These are phyloP conservation scores for Bruguiera gymnorhiza DNA, from an alignment of 345 rosid genomes.

Conservation along the genomic window DNA sequence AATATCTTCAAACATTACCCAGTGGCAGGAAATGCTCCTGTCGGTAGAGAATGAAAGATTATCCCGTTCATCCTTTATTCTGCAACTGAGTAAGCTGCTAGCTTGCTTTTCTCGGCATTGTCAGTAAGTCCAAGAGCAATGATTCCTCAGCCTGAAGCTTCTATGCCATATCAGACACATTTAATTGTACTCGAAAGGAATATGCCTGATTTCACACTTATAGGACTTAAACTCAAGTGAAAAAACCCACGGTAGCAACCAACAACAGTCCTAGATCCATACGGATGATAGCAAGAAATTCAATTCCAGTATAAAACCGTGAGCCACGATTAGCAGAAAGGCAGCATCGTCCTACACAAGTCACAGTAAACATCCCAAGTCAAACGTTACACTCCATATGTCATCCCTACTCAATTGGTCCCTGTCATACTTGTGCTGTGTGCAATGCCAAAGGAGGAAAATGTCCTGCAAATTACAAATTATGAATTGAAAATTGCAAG, in stretches of 20 bases:
- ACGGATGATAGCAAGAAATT: too few relatives aligned
- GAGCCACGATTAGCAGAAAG: slow-evolving; percentile 13
- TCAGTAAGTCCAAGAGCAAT: neutral
- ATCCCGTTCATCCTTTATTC: slow-evolving; percentile 3
- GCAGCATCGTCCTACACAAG: slow-evolving; percentile 11
- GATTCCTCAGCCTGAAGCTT: neutral
- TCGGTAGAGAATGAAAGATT: neutral
- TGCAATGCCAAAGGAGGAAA: slow-evolving; percentile 14
- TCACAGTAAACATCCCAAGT: slow-evolving; percentile 5
- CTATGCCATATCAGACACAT: neutral
- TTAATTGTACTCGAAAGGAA: neutral
- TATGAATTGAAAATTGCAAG: slow-evolving; percentile 23
- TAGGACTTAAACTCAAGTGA: too few relatives aligned
- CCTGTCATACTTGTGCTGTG: slow-evolving; percentile 12
- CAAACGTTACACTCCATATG: slow-evolving; percentile 14
- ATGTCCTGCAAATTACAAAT: slow-evolving; percentile 36
- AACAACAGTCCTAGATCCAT: too few relatives aligned
- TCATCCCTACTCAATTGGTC: slow-evolving; percentile 10
- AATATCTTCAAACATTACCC: neutral
- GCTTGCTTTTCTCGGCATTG: neutral
- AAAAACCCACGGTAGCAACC: too few relatives aligned
- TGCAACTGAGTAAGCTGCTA: neutral
- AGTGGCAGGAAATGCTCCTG: neutral
- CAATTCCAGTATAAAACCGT: neutral
- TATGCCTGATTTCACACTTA: neutral